Percentiles rank a stretch among this genome's conserved stretches.
Evolutionary conservation across 2,329 filamentous ascomycete genomes (phyloP).

Genomic region (Epichloe glyceriae): DNA sequence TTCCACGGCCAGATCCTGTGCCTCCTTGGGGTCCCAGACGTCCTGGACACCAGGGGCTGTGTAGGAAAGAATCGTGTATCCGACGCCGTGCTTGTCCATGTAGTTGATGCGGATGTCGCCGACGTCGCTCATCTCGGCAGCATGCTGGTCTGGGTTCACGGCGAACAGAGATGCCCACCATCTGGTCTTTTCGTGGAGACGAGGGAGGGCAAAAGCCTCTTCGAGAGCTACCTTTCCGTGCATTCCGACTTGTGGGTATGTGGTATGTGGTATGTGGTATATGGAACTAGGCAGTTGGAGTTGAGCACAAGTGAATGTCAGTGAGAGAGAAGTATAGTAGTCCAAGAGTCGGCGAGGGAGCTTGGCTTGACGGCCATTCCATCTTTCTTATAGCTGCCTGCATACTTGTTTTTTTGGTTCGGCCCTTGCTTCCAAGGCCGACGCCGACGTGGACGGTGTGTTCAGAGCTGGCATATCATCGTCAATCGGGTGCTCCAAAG

Average conservation of each 20-base stretch:
- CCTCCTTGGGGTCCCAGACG: constrained; percentile 27
- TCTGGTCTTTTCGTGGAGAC: constrained; percentile 42
- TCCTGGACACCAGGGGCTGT: constrained; percentile 36
- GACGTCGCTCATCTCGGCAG: constrained; percentile 36
- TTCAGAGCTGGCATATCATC: too few species aligned
- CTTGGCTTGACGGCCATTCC: too few species aligned
- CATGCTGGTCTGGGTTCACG: constrained; percentile 44
- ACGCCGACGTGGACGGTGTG: too few species aligned
- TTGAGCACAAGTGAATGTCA: too few species aligned
- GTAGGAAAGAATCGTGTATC: constrained; percentile 34
- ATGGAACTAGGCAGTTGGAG: too few species aligned
- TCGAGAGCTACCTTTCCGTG: constrained; percentile 49
- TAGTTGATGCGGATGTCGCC: constrained; percentile 27
- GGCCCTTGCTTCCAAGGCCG: too few species aligned
- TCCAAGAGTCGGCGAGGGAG: too few species aligned
- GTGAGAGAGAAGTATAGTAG: too few species aligned
- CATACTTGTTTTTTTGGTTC: too few species aligned
- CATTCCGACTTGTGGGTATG: constrained; percentile 23
- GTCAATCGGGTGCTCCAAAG: too few species aligned
- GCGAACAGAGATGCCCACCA: constrained; percentile 51
- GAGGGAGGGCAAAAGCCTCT: constrained; percentile 48
- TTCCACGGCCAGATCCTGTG: constrained; percentile 27
- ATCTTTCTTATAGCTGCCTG: too few species aligned
- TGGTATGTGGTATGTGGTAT: too few species aligned
- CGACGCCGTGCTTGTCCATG: constrained; percentile 33